phyloP scores from a whole-genome alignment of 2,329 filamentous ascomycete species.

The Pleomassaria siparia region DNA sequence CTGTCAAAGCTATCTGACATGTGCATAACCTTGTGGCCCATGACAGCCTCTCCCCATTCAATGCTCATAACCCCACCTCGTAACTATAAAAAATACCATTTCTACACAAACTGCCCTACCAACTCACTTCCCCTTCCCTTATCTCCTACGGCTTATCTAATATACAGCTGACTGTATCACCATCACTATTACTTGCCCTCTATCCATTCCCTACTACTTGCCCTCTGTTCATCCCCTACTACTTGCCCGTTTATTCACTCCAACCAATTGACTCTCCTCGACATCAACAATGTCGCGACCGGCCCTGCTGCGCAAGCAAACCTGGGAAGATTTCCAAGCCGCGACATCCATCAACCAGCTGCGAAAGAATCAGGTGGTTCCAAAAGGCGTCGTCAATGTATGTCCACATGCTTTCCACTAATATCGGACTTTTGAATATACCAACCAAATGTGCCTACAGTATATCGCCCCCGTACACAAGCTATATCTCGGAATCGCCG shows the following conservation, averaged over 20 bases:
- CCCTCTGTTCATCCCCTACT: too few relatives aligned
- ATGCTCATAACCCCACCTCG: too few relatives aligned
- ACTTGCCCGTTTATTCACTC: too few relatives aligned
- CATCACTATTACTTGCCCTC: neutral
- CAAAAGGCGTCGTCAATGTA: conserved; percentile 21
- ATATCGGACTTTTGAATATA: neutral
- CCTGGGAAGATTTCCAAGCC: conserved; percentile 29
- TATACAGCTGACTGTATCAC: neutral
- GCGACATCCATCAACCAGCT: conserved; percentile 23
- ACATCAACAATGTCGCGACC: conserved; percentile 6
- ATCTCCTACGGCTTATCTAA: neutral
- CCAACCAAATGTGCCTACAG: conserved; percentile 15
- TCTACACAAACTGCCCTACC: too few relatives aligned
- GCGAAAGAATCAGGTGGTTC: conserved; percentile 15
- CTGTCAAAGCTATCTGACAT: too few relatives aligned
- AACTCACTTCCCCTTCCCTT: neutral
- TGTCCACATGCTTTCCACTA: neutral
- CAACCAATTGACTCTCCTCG: neutral
- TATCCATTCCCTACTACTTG: too few relatives aligned
- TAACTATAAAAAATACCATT: too few relatives aligned
- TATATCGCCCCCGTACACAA: too few relatives aligned
- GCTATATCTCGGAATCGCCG: conserved; percentile 65
- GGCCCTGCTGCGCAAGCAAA: conserved; percentile 20
- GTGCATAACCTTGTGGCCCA: too few relatives aligned
- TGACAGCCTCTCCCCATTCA: too few relatives aligned